phyloP scores from a whole-genome alignment of 192 early-diverging fungal genomes.

The Coemansia reversa region DNA sequence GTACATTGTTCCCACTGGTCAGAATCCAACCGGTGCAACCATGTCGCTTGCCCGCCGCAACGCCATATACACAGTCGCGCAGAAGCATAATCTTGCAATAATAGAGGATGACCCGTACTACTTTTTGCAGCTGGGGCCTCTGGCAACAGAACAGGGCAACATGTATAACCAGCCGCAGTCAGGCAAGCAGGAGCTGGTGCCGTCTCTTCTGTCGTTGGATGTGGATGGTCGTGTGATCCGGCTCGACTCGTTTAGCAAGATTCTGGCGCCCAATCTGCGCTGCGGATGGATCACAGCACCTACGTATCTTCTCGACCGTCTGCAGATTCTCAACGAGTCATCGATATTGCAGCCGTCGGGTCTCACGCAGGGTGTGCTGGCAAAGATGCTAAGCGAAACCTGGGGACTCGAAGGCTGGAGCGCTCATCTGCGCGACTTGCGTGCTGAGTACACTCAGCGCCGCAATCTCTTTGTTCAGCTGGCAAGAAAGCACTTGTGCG shows the following conservation, averaged over 20 bases:
- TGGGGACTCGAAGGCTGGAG: slow-evolving; percentile 82
- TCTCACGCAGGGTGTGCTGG: slow-evolving; percentile 74
- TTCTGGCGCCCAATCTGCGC: slow-evolving; percentile 84
- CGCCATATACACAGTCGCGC: slow-evolving; percentile 73
- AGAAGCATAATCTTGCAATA: slow-evolving; percentile 78
- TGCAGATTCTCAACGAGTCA: slow-evolving; percentile 77
- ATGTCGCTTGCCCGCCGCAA: slow-evolving; percentile 75
- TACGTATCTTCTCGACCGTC: slow-evolving; percentile 66
- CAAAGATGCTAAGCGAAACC: slow-evolving; percentile 64
- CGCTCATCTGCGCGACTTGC: slow-evolving; percentile 66
- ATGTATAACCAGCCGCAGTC: neutral
- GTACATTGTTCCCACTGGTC: slow-evolving; percentile 81
- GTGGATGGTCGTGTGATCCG: slow-evolving; percentile 84
- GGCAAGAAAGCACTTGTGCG: slow-evolving; percentile 63
- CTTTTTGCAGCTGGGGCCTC: slow-evolving; percentile 69
- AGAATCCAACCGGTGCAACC: slow-evolving; percentile 87
- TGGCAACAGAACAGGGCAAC: neutral
- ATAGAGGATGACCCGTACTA: slow-evolving; percentile 97
- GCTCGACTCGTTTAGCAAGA: slow-evolving; percentile 91
- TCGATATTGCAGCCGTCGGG: slow-evolving; percentile 87
- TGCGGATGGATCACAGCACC: slow-evolving; percentile 77
- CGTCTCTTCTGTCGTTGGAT: slow-evolving; percentile 88
- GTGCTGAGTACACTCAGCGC: slow-evolving; percentile 68
- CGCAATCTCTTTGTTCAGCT: slow-evolving; percentile 66
- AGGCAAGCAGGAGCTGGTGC: slow-evolving; percentile 39